These are phyloP conservation scores for Torulaspora delbrueckii DNA, from an alignment of 805 yeast genomes.

Conservation along the genomic window DNA sequence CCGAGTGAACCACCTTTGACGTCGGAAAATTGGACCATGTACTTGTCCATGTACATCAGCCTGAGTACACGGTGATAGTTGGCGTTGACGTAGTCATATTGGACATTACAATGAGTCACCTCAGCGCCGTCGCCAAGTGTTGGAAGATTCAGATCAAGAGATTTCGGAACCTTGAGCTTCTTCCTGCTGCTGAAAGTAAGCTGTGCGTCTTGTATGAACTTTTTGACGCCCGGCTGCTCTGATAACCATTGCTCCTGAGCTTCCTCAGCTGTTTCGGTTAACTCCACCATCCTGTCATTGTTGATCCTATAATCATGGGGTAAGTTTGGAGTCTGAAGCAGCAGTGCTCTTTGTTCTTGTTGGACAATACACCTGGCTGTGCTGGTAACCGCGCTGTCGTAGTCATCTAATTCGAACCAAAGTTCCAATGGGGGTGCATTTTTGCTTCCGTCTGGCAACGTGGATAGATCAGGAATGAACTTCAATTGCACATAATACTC, in stretches of 20 bases:
- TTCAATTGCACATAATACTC: conserved; percentile 29
- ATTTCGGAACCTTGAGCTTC: conserved; percentile 14
- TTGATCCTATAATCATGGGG: conserved; percentile 26
- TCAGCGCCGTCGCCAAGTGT: conserved; percentile 1
- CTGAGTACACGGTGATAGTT: conserved; percentile 26
- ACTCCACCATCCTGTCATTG: conserved; percentile 18
- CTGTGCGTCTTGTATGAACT: conserved; percentile 33
- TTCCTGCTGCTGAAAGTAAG: conserved; percentile 16
- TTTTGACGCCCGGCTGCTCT: conserved; percentile 42
- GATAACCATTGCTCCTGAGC: conserved; percentile 33
- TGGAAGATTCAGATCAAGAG: conserved; percentile 14
- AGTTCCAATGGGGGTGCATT: conserved; percentile 27
- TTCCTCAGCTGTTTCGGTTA: conserved; percentile 16
- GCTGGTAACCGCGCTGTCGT: conserved; percentile 21
- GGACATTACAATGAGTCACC: conserved; percentile 6
- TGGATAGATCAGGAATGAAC: conserved; percentile 22
- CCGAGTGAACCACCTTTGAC: conserved; percentile 28
- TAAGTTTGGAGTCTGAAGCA: conserved; percentile 26
- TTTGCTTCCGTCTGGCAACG: conserved; percentile 2
- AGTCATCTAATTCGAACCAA: conserved; percentile 32
- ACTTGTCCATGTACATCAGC: conserved; percentile 28
- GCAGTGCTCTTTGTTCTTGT: conserved; percentile 16
- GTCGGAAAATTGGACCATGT: conserved; percentile 31
- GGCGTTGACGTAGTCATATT: conserved; percentile 23
- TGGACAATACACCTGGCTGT: conserved; percentile 25